A percentile compares a stretch with the other conserved stretches of the same genome.
These are phyloP conservation scores for Huntiella abstrusa DNA, from an alignment of 2,329 filamentous ascomycete species.

Conservation along the genomic window DNA sequence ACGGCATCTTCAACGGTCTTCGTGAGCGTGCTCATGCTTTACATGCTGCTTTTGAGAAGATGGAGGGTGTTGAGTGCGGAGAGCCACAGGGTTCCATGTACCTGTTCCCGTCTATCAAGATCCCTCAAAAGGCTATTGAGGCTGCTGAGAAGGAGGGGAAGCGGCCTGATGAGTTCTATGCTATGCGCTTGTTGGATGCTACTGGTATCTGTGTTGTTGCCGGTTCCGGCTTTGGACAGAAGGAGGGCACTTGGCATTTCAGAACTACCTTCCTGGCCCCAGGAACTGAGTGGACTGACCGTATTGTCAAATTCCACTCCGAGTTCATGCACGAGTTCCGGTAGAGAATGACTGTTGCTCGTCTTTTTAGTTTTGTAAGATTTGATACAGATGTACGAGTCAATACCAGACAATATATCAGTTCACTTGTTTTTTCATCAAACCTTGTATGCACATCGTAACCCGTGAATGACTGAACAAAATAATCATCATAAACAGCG, in stretches of 20 bases:
- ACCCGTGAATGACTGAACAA: no score
- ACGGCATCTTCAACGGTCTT: slow-evolving; percentile 60
- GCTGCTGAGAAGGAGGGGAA: slow-evolving; percentile 58
- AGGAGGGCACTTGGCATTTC: slow-evolving; percentile 80
- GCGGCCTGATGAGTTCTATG: slow-evolving; percentile 82
- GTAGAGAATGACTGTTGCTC: slow-evolving; percentile 15
- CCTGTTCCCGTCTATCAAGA: slow-evolving; percentile 82
- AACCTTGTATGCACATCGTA: no score
- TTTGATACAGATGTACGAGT: not conserved
- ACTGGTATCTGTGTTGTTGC: slow-evolving; percentile 91
- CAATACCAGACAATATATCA: not conserved
- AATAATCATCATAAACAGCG: no score
- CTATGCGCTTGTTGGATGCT: slow-evolving; percentile 71
- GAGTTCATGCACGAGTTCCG: slow-evolving; percentile 74
- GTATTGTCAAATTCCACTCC: slow-evolving; percentile 76
- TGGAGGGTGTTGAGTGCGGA: slow-evolving; percentile 90
- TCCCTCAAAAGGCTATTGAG: slow-evolving; percentile 57
- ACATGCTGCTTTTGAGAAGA: slow-evolving; percentile 75
- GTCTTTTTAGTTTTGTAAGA: not conserved
- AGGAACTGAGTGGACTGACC: slow-evolving; percentile 82
- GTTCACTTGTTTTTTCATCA: not conserved
- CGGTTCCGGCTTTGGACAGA: slow-evolving; percentile 86
- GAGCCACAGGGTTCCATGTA: slow-evolving; percentile 94
- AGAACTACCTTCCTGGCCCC: slow-evolving; percentile 92
- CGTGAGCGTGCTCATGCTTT: slow-evolving; percentile 65